Evolutionary conservation across 1,139 yeast genomes (phyloP), one percentile per base, ranked within the genome.

Genomic region (Saccharomyces hybrid): DNA sequence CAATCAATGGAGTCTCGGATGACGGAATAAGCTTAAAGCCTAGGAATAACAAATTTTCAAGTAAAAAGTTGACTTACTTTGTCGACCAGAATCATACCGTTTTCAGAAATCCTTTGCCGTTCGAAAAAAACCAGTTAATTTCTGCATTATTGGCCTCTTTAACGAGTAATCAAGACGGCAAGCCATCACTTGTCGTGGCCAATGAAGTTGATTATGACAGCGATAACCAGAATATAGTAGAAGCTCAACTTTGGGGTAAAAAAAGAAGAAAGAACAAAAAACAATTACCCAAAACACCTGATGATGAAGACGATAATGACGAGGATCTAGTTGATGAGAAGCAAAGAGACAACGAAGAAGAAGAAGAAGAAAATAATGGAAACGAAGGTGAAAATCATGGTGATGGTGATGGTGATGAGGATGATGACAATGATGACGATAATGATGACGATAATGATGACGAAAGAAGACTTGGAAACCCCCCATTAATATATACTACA

Each of bases 31-130:
- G 16, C 14, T 27, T 47, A 11, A 28, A 23, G 30, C 6, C 44
- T 4, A 9, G 13, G 13, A 11, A 34, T 51, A 38, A 47, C 25
- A 48, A 54, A 52, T 47, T 54, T 49, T 32, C 52, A 51, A n/a
- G 53, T 52, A 34, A 47, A 52, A 38, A 47, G 47, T 20, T 38
- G 44, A 9, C 44, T 5, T 38, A 38, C 11, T 38, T 38, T 38
- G 44, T 38, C 4, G 44, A 11, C 13, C 44, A 38, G 7, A 44
- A 50, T 31, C 41, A 49, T 23, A 50, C 28, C 16, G 47, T 53
- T 16, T 55, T 52, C 34, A 55, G 63, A 20, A 57, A 54, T 41
- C 47, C 59, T 23, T 51, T 56, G 20, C 52, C 58, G 7, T 49
- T 44, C 30, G 65, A 61, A 48, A 56, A 54, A 47, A 38, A 28